These are phyloP conservation scores for Lophium mytilinum DNA, from an alignment of 495 filamentous ascomycete species.

Conservation along the genomic window DNA sequence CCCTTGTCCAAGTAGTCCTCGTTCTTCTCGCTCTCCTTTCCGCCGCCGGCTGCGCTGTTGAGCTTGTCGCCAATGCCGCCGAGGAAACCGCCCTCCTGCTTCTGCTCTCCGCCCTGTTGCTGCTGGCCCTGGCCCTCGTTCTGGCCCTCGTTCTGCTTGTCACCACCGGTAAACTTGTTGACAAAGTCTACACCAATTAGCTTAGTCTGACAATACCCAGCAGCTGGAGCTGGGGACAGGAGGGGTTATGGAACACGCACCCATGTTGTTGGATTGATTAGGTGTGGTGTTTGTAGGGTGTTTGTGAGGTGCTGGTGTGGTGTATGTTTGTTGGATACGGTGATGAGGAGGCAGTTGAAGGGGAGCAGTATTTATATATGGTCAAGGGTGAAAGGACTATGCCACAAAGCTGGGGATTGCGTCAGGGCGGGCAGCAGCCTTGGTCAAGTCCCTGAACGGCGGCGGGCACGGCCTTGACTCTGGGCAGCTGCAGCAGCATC, in stretches of 20 bases:
- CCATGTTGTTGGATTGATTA: too few species aligned
- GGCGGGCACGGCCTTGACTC: too few species aligned
- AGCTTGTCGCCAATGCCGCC: conserved; percentile 48
- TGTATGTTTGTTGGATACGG: neutral
- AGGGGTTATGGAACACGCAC: neutral
- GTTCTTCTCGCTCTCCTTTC: conserved; percentile 58
- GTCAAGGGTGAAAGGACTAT: too few species aligned
- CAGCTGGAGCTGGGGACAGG: neutral
- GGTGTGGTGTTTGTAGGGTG: too few species aligned
- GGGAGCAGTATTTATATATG: neutral
- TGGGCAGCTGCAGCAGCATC: too few species aligned
- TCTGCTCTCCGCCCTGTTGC: conserved; percentile 13
- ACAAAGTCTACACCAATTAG: conserved; percentile 33
- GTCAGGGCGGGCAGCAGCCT: neutral
- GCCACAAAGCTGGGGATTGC: neutral
- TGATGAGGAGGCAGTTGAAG: neutral
- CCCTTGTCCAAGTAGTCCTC: conserved; percentile 43
- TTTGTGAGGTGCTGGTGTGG: neutral
- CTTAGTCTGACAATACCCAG: neutral
- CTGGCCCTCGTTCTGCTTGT: conserved; percentile 7
- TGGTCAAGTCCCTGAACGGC: too few species aligned
- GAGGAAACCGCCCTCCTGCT: conserved; percentile 41
- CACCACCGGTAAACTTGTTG: conserved; percentile 30
- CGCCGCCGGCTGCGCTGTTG: conserved; percentile 55
- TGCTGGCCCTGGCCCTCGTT: conserved; percentile 1